Evolutionary conservation across 345 rosid genomes (phyloP).

Genomic region (Arabis hirsuta): DNA sequence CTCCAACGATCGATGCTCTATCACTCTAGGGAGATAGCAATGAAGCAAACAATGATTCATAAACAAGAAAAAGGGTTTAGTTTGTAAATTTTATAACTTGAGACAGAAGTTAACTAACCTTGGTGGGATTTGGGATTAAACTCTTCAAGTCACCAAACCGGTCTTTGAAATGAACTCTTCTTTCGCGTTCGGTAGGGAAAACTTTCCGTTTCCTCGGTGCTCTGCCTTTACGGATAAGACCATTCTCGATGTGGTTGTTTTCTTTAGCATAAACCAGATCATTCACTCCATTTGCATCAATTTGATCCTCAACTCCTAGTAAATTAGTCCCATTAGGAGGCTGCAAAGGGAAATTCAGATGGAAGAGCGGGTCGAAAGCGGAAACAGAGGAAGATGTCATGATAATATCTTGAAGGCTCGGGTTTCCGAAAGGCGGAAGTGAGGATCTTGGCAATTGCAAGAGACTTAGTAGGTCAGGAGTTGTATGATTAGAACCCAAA

Average conservation of each 20-base stretch:
- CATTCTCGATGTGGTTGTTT: constrained; percentile 44
- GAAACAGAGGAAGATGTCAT: constrained; percentile 47
- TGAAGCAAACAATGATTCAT: background rate
- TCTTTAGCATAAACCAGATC: constrained; percentile 42
- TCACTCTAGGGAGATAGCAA: constrained; percentile 48
- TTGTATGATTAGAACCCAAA: constrained; percentile 40
- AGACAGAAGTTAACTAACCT: constrained; percentile 48
- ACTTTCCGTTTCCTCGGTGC: constrained; percentile 59
- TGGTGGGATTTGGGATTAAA: constrained; percentile 71
- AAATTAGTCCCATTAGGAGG: constrained; percentile 50
- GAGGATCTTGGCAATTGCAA: constrained; percentile 60
- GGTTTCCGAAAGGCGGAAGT: constrained; percentile 44
- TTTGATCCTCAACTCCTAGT: constrained; percentile 43
- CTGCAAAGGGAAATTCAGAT: constrained; percentile 61
- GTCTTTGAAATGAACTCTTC: constrained; percentile 66
- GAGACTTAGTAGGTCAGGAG: constrained; percentile 72
- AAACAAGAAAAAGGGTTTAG: background rate
- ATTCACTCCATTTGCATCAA: constrained; percentile 35
- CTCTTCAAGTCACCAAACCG: constrained; percentile 52
- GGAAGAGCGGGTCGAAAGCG: constrained; percentile 61
- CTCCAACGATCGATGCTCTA: constrained; percentile 75
- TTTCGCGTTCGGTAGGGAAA: constrained; percentile 61
- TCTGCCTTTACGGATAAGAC: constrained; percentile 50
- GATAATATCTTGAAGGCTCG: constrained; percentile 39
- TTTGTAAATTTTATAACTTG: constrained; percentile 6